phyloP scores from a whole-genome alignment of 495 filamentous ascomycete species.

The Hyaloscypha finlandica region DNA sequence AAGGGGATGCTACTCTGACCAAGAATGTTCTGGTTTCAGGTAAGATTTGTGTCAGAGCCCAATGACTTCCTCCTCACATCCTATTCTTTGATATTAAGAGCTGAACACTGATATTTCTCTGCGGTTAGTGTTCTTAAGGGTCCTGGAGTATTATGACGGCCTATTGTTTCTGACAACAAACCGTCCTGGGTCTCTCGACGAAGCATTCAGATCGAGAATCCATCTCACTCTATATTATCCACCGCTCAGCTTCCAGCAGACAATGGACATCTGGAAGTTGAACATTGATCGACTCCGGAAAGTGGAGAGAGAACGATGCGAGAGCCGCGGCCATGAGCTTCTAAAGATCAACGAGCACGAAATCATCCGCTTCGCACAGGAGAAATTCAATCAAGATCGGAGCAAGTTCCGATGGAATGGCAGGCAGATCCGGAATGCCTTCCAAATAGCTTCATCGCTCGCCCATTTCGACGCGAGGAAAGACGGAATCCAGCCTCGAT shows the following conservation, averaged over 20 bases:
- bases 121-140: conserved; percentile 37
- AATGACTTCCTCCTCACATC: too few species aligned
- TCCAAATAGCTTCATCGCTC: conserved; percentile 37
- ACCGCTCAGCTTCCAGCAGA: conserved; percentile 33
- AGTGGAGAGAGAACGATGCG: not conserved
- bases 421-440: conserved; percentile 48
- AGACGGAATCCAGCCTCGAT: not conserved
- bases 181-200: conserved; percentile 44
- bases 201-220: conserved; percentile 45
- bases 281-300: conserved; percentile 10
- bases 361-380: not conserved
- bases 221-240: conserved; percentile 45
- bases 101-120: too few species aligned
- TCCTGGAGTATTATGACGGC: conserved; percentile 40
- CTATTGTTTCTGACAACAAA: conserved; percentile 55
- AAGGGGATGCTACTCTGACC: conserved; percentile 40
- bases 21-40: conserved; percentile 76
- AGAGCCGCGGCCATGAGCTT: not conserved
- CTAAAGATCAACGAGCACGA: not conserved
- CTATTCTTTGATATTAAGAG: too few species aligned
- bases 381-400: not conserved
- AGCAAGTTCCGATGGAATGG: conserved; percentile 41
- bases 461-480: not conserved
- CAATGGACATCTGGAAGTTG: conserved; percentile 32
- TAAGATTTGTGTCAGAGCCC: too few species aligned